A percentile compares a stretch with the other conserved stretches of the same genome.
Conservation (phyloP, 352 stramenopile species). For the Halophytophthora batemanensis region DNA sequence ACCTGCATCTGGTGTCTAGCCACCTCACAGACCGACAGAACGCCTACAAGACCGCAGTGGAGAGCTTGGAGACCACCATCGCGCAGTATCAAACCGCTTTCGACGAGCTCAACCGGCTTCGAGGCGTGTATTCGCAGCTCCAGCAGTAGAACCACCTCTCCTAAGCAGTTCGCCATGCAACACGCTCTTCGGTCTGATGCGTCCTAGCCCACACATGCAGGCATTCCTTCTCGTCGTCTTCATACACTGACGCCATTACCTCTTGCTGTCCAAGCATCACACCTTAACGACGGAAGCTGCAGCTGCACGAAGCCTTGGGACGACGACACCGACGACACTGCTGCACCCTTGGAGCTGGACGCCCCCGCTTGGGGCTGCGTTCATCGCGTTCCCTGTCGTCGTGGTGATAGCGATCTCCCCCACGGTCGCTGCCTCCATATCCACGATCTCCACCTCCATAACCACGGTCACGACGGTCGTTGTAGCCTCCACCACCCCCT, state of each 20-base stretch:
- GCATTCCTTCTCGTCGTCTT: neutral
- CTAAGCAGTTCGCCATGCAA: slow-evolving; percentile 1
- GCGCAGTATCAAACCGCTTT: slow-evolving; percentile 23
- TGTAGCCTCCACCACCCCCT: slow-evolving; percentile 8
- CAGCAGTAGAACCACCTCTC: neutral
- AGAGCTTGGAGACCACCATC: slow-evolving; percentile 18
- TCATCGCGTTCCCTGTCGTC: slow-evolving; percentile 30
- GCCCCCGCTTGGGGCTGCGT: slow-evolving; percentile 29
- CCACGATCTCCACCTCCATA: slow-evolving; percentile 20
- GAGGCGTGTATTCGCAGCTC: slow-evolving; percentile 26
- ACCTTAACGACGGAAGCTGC: slow-evolving; percentile 43
- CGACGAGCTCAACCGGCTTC: slow-evolving; percentile 25
- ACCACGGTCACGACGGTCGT: slow-evolving; percentile 14
- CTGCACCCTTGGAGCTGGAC: slow-evolving; percentile 22
- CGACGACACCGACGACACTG: slow-evolving; percentile 55
- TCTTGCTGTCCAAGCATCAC: neutral
- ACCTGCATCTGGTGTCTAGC: slow-evolving; percentile 4
- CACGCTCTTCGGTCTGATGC: too few species aligned
- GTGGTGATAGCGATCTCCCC: slow-evolving; percentile 29
- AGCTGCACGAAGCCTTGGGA: slow-evolving; percentile 47
- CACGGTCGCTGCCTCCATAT: slow-evolving; percentile 16
- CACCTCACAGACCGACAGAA: slow-evolving; percentile 10
- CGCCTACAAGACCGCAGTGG: slow-evolving; percentile 26
- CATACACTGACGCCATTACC: neutral
- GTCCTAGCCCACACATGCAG: neutral